Evolutionary conservation across 805 yeast species (phyloP).

Genomic region (Candida stauntonica): DNA sequence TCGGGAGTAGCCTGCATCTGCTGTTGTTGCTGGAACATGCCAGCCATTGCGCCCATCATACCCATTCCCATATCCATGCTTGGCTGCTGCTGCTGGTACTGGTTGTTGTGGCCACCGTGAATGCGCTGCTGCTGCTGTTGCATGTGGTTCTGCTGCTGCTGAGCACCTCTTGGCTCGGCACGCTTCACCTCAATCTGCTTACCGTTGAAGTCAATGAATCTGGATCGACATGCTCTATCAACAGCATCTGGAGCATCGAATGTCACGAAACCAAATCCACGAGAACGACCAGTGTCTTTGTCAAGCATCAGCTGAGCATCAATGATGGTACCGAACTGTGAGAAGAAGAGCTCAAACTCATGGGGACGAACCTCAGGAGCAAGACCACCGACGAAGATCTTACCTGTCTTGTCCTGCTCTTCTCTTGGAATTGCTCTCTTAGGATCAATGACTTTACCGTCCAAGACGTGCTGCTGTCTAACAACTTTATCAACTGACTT

Average conservation of each 20-base stretch:
- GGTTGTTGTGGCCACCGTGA: no score
- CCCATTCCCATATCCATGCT: constrained; percentile 4
- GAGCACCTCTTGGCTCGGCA: constrained; percentile 79
- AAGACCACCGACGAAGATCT: constrained; percentile 95
- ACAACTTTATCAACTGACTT: constrained; percentile 81
- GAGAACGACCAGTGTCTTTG: constrained; percentile 92
- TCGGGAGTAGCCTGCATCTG: constrained; percentile 35
- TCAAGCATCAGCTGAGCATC: constrained; percentile 97
- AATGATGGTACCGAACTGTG: constrained; percentile 83
- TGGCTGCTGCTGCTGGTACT: constrained; percentile 24
- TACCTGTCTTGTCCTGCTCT: constrained; percentile 95
- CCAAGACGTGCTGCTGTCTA: constrained; percentile 80
- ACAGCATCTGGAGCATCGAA: constrained; percentile 94
- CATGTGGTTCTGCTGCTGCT: constrained; percentile 37
- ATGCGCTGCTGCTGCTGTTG: constrained; percentile 28
- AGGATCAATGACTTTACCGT: constrained; percentile 96
- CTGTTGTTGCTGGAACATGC: constrained; percentile 12
- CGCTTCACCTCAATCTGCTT: constrained; percentile 79
- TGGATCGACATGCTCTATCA: constrained; percentile 78
- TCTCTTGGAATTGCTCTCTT: constrained; percentile 96
- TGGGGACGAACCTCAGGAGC: constrained; percentile 89
- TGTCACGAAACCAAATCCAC: constrained; percentile 97
- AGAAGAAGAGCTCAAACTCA: constrained; percentile 82
- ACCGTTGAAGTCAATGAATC: constrained; percentile 80
- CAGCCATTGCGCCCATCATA: constrained; percentile 11